Evolutionary conservation across 176 grass and related monocot genomes (phyloP).

Genomic region (Thinopyrum elongatum): DNA sequence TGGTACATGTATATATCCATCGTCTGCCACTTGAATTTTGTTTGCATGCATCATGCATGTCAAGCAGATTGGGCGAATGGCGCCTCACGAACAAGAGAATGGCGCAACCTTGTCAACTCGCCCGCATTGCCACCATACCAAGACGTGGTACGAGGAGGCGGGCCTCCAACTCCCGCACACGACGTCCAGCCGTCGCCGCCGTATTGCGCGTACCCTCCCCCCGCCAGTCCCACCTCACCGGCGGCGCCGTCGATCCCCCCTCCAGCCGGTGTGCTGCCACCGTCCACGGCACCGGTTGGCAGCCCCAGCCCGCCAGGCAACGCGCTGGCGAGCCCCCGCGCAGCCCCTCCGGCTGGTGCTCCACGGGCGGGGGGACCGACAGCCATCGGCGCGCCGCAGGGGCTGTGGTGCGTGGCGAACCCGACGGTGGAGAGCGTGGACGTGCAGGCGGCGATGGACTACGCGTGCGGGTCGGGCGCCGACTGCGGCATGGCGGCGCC

Average conservation of each 20-base stretch:
- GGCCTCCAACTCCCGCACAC: neutral
- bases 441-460: slow-evolving; percentile 69
- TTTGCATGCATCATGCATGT: neutral
- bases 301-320: neutral
- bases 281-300: neutral
- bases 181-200: neutral
- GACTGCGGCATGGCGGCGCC: slow-evolving; percentile 46
- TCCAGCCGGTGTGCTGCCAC: slow-evolving; percentile 6
- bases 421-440: slow-evolving; percentile 51
- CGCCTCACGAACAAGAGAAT: neutral
- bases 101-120: slow-evolving; percentile 14
- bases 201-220: slow-evolving; percentile 30
- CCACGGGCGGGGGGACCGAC: neutral
- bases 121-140: slow-evolving; percentile 31
- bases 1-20: neutral
- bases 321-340: slow-evolving; percentile 6
- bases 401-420: slow-evolving; percentile 67
- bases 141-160: slow-evolving; percentile 20
- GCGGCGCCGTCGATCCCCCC: neutral
- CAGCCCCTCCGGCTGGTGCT: neutral
- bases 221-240: slow-evolving; percentile 16
- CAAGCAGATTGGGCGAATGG: slow-evolving; percentile 7
- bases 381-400: slow-evolving; percentile 5
- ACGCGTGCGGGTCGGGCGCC: slow-evolving; percentile 59
- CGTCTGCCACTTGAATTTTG: neutral